phyloP scores from a whole-genome alignment of 2,329 filamentous ascomycete species.

The Diaporthe citri region DNA sequence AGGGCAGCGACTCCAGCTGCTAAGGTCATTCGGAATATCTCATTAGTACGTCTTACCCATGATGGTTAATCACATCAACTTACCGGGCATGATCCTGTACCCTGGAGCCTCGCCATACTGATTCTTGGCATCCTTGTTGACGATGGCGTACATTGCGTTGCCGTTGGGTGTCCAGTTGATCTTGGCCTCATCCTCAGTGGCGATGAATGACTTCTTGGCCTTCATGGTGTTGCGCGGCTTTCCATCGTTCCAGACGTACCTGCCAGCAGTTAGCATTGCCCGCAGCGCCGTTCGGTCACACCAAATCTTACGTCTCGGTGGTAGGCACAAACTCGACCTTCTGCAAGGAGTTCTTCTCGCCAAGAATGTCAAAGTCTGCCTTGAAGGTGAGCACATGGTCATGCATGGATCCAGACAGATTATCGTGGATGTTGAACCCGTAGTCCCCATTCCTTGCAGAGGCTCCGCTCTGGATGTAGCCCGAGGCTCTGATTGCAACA shows the following conservation, averaged over 20 bases:
- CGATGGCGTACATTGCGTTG: slow-evolving; percentile 57
- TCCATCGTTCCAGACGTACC: slow-evolving; percentile 5
- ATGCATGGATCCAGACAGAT: slow-evolving; percentile 51
- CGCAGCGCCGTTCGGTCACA: background rate
- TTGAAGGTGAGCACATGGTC: slow-evolving; percentile 56
- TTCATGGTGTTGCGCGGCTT: slow-evolving; percentile 7
- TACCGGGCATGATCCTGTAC: slow-evolving; percentile 56
- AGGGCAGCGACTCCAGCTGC: slow-evolving; percentile 1
- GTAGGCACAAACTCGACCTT: slow-evolving; percentile 46
- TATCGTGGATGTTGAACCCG: slow-evolving; percentile 50
- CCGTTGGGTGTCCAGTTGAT: slow-evolving; percentile 58
- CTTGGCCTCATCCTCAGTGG: background rate
- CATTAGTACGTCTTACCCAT: background rate
- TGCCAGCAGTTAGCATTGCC: background rate
- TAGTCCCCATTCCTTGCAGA: slow-evolving; percentile 49
- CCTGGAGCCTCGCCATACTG: slow-evolving; percentile 61
- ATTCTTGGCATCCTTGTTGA: slow-evolving; percentile 60
- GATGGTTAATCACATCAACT: slow-evolving; percentile 35
- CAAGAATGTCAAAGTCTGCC: slow-evolving; percentile 55
- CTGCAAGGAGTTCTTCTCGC: slow-evolving; percentile 51
- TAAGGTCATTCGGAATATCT: background rate
- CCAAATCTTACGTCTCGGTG: slow-evolving; percentile 1
- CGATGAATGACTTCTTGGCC: background rate
- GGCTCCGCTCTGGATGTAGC: slow-evolving; percentile 52
- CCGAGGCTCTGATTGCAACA: slow-evolving; percentile 52